phyloP scores from a whole-genome alignment of 208 protist species.

The Angomonas ambiguus region DNA sequence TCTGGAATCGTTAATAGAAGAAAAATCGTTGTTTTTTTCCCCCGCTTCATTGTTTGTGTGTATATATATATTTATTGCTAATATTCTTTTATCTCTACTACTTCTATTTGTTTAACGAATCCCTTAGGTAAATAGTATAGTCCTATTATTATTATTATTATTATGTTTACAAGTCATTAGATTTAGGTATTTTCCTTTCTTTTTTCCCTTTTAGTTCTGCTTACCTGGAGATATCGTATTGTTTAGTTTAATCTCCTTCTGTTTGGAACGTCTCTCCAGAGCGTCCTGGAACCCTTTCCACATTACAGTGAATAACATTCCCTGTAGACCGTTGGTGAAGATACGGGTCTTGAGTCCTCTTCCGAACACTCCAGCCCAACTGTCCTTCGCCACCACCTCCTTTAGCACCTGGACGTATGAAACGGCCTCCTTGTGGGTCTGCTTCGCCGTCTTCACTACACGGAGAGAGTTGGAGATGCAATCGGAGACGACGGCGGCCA shows the following conservation, averaged over 20 bases:
- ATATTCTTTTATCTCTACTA: background rate
- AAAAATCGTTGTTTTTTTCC: too few relatives aligned
- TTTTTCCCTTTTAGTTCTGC: background rate
- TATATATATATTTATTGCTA: background rate
- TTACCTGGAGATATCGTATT: background rate
- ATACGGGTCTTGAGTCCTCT: conserved; percentile 20
- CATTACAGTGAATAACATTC: conserved; percentile 22
- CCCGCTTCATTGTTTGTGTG: background rate
- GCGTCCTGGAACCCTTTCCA: conserved; percentile 18
- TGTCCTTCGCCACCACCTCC: conserved; percentile 14
- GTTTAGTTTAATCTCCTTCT: conserved; percentile 3
- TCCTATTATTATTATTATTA: conserved; percentile 3
- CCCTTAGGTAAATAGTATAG: too few relatives aligned
- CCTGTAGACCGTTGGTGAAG: conserved; percentile 20
- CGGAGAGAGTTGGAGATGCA: conserved; percentile 22
- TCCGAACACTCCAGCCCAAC: conserved; percentile 16
- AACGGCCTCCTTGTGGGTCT: conserved; percentile 10
- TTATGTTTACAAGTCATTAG: background rate
- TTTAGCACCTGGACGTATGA: conserved; percentile 13
- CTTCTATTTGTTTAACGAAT: too few relatives aligned
- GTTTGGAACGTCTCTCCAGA: conserved; percentile 2
- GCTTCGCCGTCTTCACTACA: conserved; percentile 25
- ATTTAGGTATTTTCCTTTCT: too few relatives aligned
- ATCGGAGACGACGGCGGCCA: conserved; percentile 17
- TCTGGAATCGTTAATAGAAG: too few relatives aligned